Percentiles rank a stretch among this genome's conserved stretches.
These are phyloP conservation scores for Clarireedia monteithiana DNA, from an alignment of 2,329 filamentous ascomycete species.

Conservation along the genomic window DNA sequence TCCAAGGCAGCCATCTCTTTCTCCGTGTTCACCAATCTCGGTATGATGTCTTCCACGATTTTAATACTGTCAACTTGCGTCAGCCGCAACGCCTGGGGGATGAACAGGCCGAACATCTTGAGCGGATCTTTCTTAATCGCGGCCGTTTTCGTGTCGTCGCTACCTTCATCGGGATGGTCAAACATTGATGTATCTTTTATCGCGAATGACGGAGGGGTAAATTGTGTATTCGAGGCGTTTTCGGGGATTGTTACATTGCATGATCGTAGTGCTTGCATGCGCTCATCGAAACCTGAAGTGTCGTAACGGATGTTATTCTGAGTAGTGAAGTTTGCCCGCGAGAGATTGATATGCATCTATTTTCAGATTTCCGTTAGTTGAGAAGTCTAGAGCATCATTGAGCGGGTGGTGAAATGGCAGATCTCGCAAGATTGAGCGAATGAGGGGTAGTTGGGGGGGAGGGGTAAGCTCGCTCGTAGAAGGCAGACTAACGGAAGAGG, in stretches of 20 bases:
- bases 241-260: constrained; percentile 30
- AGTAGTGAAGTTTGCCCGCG: constrained; percentile 70
- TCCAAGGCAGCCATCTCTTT: constrained; percentile 58
- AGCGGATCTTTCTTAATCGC: constrained; percentile 41
- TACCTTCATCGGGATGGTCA: background rate
- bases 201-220: constrained; percentile 25
- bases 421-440: background rate
- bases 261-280: constrained; percentile 56
- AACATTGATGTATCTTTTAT: background rate
- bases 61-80: constrained; percentile 53
- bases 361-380: background rate
- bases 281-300: constrained; percentile 62
- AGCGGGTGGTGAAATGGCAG: background rate
- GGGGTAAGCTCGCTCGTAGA: constrained; percentile 46
- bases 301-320: constrained; percentile 58
- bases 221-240: constrained; percentile 7
- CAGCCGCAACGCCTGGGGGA: constrained; percentile 39
- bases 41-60: constrained; percentile 49
- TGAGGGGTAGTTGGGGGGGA: constrained; percentile 1
- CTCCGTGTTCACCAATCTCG: constrained; percentile 48
- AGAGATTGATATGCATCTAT: constrained; percentile 35
- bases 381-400: background rate
- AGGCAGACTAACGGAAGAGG: constrained; percentile 35
- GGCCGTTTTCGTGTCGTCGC: background rate
- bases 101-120: constrained; percentile 46